Base-by-base conservation (phyloP, 2,329 filamentous ascomycete genomes). In the Tolypocladium inflatum region DNA sequence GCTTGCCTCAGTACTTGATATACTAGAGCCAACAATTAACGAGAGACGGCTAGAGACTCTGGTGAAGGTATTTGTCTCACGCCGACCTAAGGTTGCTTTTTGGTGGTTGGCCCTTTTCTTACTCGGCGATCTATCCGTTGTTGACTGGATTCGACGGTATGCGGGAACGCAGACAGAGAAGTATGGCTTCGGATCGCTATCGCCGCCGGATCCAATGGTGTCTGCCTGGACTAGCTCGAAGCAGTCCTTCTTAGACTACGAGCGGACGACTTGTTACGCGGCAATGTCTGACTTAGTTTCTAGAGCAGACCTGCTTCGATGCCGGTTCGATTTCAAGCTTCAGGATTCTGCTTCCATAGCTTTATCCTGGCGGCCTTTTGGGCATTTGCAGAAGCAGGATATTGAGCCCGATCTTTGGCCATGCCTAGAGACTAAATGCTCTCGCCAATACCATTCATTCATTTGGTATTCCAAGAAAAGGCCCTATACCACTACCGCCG, bases 101-200 rank as follows among this genome's bases (percentile, higher is more conserved):
- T 64, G 60, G 63, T 65, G 63, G 63, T n/a, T 63, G 2, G 63
- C 60, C 5, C 52, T 64, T 23, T 61, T 62, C 48, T 55, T 61
- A 19, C 56, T 64, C 15, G 58, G 60, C 8, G 55, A 57, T 39
- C 17, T 51, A n/a, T n/a, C 33, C 0, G 26, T 60, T 30, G n/a
- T 55, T 9, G 55, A 58, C 35, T 56, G 55, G 30, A 62, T 63
- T 48, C 13, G 54, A 37, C 59, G 51, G 35, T 62, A 63, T 30
- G 51, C 62, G 13, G 57, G 62, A 41, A 60, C 54, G n/a, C 38
- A 52, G 2, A 55, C 61, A 58, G 60, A 62, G 43, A 54, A 57
- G 38, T 63, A 54, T 55, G 61, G 58, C 39, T 63, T 52, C 35
- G 58, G 19, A 8, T 50, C 59, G 8, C 51, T 61, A 21, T 45